phyloP scores from a whole-genome alignment of 192 early-diverging fungal genomes.

The Umbelopsis sp. region DNA sequence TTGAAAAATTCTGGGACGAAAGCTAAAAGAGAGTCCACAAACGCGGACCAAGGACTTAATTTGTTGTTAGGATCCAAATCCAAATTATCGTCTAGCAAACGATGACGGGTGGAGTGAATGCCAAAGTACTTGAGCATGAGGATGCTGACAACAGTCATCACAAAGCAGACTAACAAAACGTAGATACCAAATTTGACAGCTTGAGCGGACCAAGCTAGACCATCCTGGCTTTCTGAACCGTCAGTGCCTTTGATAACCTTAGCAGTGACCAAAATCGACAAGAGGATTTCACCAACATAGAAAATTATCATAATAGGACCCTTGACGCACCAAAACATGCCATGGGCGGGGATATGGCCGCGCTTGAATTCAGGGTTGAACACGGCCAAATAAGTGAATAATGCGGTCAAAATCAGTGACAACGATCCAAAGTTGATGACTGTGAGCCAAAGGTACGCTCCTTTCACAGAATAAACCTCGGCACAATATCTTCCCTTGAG shows the following conservation, averaged over 20 bases:
- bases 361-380: conserved; percentile 30
- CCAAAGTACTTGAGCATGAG: conserved; percentile 35
- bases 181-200: conserved; percentile 35
- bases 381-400: conserved; percentile 41
- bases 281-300: conserved; percentile 31
- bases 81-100: conserved; percentile 10
- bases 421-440: conserved; percentile 41
- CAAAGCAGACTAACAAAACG: conserved; percentile 25
- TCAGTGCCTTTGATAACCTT: conserved; percentile 33
- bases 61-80: conserved; percentile 2
- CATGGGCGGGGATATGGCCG: conserved; percentile 30
- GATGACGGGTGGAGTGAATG: neutral
- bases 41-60: conserved; percentile 19
- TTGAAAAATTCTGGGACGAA: conserved; percentile 40
- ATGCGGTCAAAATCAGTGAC: conserved; percentile 36
- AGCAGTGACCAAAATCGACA: conserved; percentile 12
- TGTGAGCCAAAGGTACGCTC: conserved; percentile 39
- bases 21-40: conserved; percentile 35
- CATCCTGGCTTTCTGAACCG: conserved; percentile 3
- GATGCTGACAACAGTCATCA: conserved; percentile 27
- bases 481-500: conserved; percentile 40
- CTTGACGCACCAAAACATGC: conserved; percentile 41
- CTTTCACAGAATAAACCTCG: conserved; percentile 33
- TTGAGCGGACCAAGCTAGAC: conserved; percentile 26
- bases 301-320: conserved; percentile 39